phyloP scores from a whole-genome alignment of 495 filamentous ascomycete genomes.

The Penicillium antarcticum region DNA sequence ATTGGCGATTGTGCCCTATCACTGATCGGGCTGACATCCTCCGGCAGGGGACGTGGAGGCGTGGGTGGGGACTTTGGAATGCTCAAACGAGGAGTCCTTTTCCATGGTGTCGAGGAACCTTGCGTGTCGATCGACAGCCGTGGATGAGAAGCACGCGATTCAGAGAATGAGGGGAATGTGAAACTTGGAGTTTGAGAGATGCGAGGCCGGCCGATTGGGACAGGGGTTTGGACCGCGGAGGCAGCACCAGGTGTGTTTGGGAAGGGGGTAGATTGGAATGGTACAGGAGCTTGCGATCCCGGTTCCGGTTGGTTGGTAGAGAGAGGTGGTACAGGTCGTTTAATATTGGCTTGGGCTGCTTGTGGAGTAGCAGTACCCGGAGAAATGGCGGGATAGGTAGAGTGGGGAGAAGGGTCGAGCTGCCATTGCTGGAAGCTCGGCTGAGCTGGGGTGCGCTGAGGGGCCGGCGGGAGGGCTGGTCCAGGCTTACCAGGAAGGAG shows the following conservation, averaged over 20 bases:
- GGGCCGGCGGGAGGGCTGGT: constrained; percentile 4
- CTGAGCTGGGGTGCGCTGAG: constrained; percentile 26
- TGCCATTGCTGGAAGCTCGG: constrained; percentile 44
- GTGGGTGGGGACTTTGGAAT: constrained; percentile 42
- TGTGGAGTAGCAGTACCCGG: constrained; percentile 13
- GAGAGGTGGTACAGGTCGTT: constrained; percentile 18
- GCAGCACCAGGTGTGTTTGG: constrained; percentile 32
- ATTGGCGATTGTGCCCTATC: constrained; percentile 43
- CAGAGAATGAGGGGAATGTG: constrained; percentile 23
- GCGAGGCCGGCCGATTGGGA: constrained; percentile 17
- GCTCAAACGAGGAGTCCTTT: constrained; percentile 35
- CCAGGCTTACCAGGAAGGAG: constrained; percentile 16
- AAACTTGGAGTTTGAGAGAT: constrained; percentile 31
- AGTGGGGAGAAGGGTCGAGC: constrained; percentile 34
- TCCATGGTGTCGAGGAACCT: constrained; percentile 49
- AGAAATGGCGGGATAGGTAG: constrained; percentile 33
- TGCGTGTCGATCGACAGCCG: constrained; percentile 43
- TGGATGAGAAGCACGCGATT: constrained; percentile 27
- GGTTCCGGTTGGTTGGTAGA: constrained; percentile 2
- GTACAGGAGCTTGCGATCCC: constrained; percentile 2
- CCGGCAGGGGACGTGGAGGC: constrained; percentile 43
- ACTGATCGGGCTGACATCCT: constrained; percentile 54
- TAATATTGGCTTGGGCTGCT: constrained; percentile 9
- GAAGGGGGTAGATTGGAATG: constrained; percentile 15
- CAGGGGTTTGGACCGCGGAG: constrained; percentile 21